Conservation (phyloP, 1,284 basidiomycete species). For the Sporisorium iseilematis-ciliati region DNA sequence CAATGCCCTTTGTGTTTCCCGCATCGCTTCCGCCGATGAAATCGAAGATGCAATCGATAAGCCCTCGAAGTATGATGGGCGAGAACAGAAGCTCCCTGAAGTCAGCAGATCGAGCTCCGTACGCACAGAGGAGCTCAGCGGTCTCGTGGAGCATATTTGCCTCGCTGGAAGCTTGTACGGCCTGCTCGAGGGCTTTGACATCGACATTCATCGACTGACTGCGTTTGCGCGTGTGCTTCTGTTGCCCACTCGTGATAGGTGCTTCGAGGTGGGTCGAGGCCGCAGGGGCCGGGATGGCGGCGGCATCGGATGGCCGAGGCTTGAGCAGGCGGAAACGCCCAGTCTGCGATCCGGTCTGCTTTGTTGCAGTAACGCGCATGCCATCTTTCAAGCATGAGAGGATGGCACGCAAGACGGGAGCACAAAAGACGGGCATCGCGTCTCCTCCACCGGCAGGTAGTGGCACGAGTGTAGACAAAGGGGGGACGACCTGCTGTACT, state of each 20-base stretch:
- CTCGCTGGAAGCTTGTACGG: constrained; percentile 40
- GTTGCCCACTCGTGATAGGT: not conserved
- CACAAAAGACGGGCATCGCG: constrained; percentile 73
- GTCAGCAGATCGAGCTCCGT: constrained; percentile 28
- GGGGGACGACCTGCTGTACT: constrained; percentile 71
- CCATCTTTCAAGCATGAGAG: constrained; percentile 55
- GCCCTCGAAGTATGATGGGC: constrained; percentile 53
- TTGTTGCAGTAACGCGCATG: constrained; percentile 22
- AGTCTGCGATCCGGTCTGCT: not conserved
- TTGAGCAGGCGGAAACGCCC: constrained; percentile 12
- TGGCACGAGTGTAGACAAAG: constrained; percentile 76
- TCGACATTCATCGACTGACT: constrained; percentile 57
- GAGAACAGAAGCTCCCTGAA: constrained; percentile 58
- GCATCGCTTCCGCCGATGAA: constrained; percentile 8
- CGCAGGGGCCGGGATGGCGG: not conserved
- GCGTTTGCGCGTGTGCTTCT: constrained; percentile 44
- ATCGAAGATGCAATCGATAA: constrained; percentile 55
- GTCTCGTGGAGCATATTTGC: constrained; percentile 42
- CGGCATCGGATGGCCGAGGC: constrained; percentile 29
- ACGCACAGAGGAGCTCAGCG: constrained; percentile 37
- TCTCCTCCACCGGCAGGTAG: constrained; percentile 71
- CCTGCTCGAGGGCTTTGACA: constrained; percentile 36
- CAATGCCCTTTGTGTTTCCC: not conserved
- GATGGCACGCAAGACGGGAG: constrained; percentile 57
- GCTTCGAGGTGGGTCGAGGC: not conserved